A percentile compares a stretch with the other conserved stretches of the same genome.
Conservation (phyloP, 2,329 filamentous ascomycete species). For the Phaeosphaeriaceae sp. region DNA sequence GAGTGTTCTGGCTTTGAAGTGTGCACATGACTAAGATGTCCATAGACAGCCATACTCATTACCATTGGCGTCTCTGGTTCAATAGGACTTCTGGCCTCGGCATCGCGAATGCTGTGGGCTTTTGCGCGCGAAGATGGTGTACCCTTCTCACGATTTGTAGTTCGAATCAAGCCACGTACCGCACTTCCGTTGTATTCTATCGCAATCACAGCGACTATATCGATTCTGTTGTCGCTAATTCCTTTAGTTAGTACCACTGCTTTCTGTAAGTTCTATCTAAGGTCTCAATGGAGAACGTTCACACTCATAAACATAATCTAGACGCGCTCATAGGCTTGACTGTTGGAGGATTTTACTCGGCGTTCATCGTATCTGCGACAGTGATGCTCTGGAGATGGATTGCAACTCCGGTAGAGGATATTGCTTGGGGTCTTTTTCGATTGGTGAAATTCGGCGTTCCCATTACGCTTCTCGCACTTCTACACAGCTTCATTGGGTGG, state of each 20-base stretch:
- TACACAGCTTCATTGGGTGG: constrained; percentile 15
- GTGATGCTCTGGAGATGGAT: constrained; percentile 14
- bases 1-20: not conserved
- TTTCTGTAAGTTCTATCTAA: too few relatives aligned
- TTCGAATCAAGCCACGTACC: too few relatives aligned
- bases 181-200: constrained; percentile 53
- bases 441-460: constrained; percentile 9
- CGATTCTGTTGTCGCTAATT: constrained; percentile 17
- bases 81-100: constrained; percentile 16
- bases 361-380: constrained; percentile 14
- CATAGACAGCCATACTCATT: constrained; percentile 18
- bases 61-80: constrained; percentile 8
- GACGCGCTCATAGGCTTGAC: constrained; percentile 15
- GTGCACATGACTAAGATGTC: constrained; percentile 4
- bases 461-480: constrained; percentile 12
- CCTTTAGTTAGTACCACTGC: constrained; percentile 14
- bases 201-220: constrained; percentile 18
- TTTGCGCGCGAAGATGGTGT: constrained; percentile 23
- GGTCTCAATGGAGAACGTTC: too few relatives aligned
- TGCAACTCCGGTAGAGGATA: not conserved
- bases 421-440: constrained; percentile 15
- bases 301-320: too few relatives aligned
- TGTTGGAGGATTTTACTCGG: constrained; percentile 16
- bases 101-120: constrained; percentile 23
- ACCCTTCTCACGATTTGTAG: too few relatives aligned